These are phyloP conservation scores for Solanum dulcamara DNA, from an alignment of 257 asterid species.

Conservation along the genomic window DNA sequence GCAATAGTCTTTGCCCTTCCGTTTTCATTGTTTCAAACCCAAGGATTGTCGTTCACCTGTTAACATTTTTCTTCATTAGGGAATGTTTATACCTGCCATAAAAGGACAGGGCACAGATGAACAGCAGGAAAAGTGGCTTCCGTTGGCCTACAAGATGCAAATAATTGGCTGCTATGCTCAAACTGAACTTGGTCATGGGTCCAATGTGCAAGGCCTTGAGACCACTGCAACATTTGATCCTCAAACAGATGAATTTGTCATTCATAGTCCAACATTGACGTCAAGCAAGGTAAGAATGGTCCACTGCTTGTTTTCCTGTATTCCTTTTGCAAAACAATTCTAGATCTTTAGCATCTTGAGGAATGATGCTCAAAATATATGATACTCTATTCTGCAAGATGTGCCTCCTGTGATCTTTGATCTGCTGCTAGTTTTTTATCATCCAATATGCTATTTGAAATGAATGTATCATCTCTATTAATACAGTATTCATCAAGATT, in stretches of 20 bases:
- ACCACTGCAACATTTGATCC: conserved; percentile 97
- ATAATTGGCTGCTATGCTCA: conserved; percentile 99
- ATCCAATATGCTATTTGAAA: neutral
- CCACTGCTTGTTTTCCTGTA: neutral
- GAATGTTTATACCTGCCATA: conserved; percentile 91
- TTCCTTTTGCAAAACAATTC: neutral
- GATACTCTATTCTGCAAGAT: neutral
- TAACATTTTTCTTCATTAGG: conserved; percentile 30
- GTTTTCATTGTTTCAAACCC: neutral
- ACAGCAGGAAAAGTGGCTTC: conserved; percentile 82
- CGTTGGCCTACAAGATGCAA: conserved; percentile 93
- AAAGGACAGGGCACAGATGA: conserved; percentile 95
- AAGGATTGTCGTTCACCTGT: conserved; percentile 4
- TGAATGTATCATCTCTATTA: neutral
- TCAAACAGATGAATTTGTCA: conserved; percentile 76
- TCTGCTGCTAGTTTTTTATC: neutral
- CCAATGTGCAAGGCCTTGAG: conserved; percentile 98
- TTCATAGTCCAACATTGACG: conserved; percentile 95
- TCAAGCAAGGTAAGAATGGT: conserved; percentile 77
- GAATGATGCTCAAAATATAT: neutral
- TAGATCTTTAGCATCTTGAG: neutral
- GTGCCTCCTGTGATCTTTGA: neutral
- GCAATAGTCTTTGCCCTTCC: neutral
- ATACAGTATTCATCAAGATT: neutral
- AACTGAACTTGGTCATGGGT: conserved; percentile 99